Percentiles rank a stretch among this genome's conserved stretches.
Conservation (phyloP, 306 rosid genomes). For the Morella rubra region DNA sequence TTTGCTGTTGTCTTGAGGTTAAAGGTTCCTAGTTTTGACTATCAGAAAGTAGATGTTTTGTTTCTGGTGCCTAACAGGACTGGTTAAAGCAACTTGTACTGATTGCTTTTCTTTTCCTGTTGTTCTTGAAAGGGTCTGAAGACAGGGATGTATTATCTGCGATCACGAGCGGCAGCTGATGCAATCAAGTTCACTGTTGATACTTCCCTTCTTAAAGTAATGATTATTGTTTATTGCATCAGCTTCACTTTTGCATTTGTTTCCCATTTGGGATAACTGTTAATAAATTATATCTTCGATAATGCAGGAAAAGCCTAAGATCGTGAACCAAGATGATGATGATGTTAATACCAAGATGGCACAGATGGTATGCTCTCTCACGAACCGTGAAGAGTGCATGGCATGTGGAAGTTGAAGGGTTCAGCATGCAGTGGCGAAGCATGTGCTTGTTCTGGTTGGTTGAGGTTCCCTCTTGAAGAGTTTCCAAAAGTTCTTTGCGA, state of each 20-base stretch:
- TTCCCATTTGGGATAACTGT: not conserved
- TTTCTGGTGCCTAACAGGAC: not conserved
- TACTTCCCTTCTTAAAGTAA: constrained; percentile 57
- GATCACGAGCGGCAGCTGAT: constrained; percentile 79
- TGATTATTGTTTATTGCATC: not conserved
- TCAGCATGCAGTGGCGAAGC: not conserved
- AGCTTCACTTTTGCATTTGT: constrained; percentile 1
- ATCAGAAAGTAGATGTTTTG: not conserved
- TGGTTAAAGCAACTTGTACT: not conserved
- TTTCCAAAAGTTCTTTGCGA: not conserved
- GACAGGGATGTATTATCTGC: constrained; percentile 89
- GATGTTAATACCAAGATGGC: constrained; percentile 67
- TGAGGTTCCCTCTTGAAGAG: not conserved
- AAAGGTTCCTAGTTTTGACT: not conserved
- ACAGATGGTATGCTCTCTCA: constrained; percentile 82
- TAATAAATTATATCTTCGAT: not conserved
- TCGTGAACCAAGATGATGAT: constrained; percentile 37
- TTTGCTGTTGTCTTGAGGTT: not conserved
- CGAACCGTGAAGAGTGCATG: constrained; percentile 78
- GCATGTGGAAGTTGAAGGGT: constrained; percentile 74
- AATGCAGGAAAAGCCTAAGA: constrained; percentile 50
- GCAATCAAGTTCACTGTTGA: constrained; percentile 94
- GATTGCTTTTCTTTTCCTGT: constrained; percentile 15
- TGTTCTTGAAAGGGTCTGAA: constrained; percentile 61
- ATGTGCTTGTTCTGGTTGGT: not conserved